These are phyloP conservation scores for Coniochaeta sp. DNA, from an alignment of 2,329 filamentous ascomycete genomes.

Conservation along the genomic window DNA sequence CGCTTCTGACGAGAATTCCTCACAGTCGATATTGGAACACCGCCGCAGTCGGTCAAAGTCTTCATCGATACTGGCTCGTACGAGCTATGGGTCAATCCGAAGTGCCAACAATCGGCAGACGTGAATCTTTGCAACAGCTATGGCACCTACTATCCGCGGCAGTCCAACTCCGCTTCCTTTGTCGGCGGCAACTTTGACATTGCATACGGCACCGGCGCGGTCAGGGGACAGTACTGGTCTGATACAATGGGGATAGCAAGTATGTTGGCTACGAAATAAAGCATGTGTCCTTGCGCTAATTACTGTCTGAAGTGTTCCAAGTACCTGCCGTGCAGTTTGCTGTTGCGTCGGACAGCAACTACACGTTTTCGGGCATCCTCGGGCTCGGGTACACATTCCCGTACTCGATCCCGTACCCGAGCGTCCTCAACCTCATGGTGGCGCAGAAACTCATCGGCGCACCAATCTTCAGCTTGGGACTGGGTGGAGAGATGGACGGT, in stretches of 20 bases:
- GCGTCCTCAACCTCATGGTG: slow-evolving; percentile 25
- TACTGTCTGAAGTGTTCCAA: slow-evolving; percentile 15
- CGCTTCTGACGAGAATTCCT: too few species aligned
- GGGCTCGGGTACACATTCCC: slow-evolving; percentile 26
- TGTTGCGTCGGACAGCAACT: slow-evolving; percentile 25
- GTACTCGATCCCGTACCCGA: slow-evolving; percentile 26
- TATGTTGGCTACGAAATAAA: slow-evolving; percentile 7
- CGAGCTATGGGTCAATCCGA: slow-evolving; percentile 28
- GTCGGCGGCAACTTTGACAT: slow-evolving; percentile 18
- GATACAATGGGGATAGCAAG: slow-evolving; percentile 23
- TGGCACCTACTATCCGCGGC: slow-evolving; percentile 23
- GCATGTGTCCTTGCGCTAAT: neutral
- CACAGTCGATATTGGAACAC: slow-evolving; percentile 26
- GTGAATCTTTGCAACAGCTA: slow-evolving; percentile 20
- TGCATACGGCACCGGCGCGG: slow-evolving; percentile 24
- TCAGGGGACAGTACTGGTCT: slow-evolving; percentile 22
- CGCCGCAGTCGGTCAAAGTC: slow-evolving; percentile 24
- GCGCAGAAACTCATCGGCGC: slow-evolving; percentile 22
- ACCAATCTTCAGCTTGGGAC: slow-evolving; percentile 26
- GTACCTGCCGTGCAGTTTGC: slow-evolving; percentile 24
- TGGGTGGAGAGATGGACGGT: slow-evolving; percentile 23
- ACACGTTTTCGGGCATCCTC: slow-evolving; percentile 27
- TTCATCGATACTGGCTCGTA: slow-evolving; percentile 30
- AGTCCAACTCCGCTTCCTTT: slow-evolving; percentile 20
- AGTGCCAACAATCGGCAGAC: slow-evolving; percentile 23